These are phyloP conservation scores for Rheum nobile DNA, from an alignment of 148 eudicot species.

Conservation along the genomic window DNA sequence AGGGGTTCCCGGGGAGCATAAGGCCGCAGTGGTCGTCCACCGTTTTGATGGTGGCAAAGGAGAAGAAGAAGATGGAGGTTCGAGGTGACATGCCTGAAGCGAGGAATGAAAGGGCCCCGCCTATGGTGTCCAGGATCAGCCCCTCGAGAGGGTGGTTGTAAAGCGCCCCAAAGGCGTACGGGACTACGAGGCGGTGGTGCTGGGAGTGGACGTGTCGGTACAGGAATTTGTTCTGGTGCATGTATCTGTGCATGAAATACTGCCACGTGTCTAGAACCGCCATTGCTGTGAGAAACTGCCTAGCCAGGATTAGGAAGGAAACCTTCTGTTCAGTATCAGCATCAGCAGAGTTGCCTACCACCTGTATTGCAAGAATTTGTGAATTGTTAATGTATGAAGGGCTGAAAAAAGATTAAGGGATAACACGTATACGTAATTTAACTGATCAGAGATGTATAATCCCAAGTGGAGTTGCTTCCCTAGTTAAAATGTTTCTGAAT, in stretches of 20 bases:
- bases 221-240: constrained; percentile 14
- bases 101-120: constrained; percentile 31
- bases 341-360: constrained; percentile 37
- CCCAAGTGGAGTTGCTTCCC: neutral
- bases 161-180: constrained; percentile 28
- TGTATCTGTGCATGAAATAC: constrained; percentile 16
- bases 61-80: constrained; percentile 27
- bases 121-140: constrained; percentile 26
- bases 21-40: constrained; percentile 16
- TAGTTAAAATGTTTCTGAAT: neutral
- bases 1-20: constrained; percentile 11
- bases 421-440: neutral
- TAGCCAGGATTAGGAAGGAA: neutral
- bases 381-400: neutral
- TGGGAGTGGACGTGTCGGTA: constrained; percentile 28
- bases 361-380: constrained; percentile 24
- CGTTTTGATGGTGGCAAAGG: constrained; percentile 28
- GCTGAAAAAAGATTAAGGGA: neutral
- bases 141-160: constrained; percentile 35
- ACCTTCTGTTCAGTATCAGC: neutral
- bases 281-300: constrained; percentile 14
- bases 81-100: constrained; percentile 33
- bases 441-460: neutral
- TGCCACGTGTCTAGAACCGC: constrained; percentile 13
- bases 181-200: constrained; percentile 25